These are phyloP conservation scores for Umbilicaria muhlenbergii DNA, from an alignment of 495 filamentous ascomycete species.

Conservation along the genomic window DNA sequence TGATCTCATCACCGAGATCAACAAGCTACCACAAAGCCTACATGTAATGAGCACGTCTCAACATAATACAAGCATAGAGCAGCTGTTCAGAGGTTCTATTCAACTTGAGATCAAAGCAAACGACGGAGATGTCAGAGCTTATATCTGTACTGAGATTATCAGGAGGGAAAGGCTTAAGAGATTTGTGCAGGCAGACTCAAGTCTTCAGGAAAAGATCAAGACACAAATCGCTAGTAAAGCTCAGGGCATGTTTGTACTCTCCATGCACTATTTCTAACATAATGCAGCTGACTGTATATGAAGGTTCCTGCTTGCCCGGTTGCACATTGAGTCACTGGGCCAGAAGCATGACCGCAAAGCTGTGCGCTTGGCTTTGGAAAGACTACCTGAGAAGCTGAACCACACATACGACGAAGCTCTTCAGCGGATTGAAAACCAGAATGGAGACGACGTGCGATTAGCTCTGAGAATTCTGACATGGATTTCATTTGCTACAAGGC, in stretches of 20 bases:
- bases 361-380: neutral
- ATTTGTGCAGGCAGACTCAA: neutral
- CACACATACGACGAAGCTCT: conserved; percentile 3
- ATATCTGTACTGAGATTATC: neutral
- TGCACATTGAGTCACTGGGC: neutral
- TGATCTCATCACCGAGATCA: neutral
- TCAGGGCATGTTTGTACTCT: conserved; percentile 10
- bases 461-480: neutral
- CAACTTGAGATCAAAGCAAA: conserved; percentile 1
- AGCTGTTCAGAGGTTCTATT: conserved; percentile 1
- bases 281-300: neutral
- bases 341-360: neutral
- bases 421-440: neutral
- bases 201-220: conserved; percentile 1
- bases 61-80: conserved; percentile 7
- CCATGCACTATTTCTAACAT: conserved; percentile 4
- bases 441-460: neutral
- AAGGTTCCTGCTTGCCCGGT: conserved; percentile 1
- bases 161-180: neutral
- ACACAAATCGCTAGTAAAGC: neutral
- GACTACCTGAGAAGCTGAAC: neutral
- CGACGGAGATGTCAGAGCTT: neutral
- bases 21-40: neutral
- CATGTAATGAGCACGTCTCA: conserved; percentile 2
- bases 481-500: neutral